Base-by-base conservation (phyloP, 768 basidiomycete genomes). In the Pleurotus sapidus region DNA sequence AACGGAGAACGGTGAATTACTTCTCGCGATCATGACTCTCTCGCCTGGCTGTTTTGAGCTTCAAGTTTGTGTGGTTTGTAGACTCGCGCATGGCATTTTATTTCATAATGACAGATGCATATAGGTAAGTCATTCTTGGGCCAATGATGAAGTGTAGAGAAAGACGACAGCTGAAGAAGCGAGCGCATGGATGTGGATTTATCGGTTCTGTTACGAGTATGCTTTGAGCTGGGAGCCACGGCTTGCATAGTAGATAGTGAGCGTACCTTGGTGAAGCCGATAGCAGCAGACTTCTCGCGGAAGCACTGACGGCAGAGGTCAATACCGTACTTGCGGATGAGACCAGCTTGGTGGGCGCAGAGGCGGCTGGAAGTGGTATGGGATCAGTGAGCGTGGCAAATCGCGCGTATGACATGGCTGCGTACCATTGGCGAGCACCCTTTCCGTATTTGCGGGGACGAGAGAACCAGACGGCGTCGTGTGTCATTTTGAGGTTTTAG, bases 251-350 rank as follows among this genome's bases (percentile, higher is more conserved):
- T 3, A 24, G 14, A 30, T 14, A 4, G 9, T 27, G 17, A 56
- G 63, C 80, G 63, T 63, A 95, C 95, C 91, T 97, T 97, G 71
- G 83, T 79, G 82, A 97, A 97, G 59, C 95, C 95, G 67, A 97
- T 97, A 59, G 90, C 88, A 65, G 87, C 83, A 53, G 93, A 83
- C 79, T 94, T 95, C 81, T 97, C 95, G 66, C 95, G 91, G 90
- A 96, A 97, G 78, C 95, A 97, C 76, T 97, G 95, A 76, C 95
- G 91, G 79, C 95, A 97, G 66, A 97, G 89, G 79, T 96, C 93
- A 64, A 96, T 86, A 57, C 95, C 94, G 76, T 96, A 95, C 77
- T 95, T 93, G 77, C 95, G 91, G 74, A 97, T 94, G 74, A 97
- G 86, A 88, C 95, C 95, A 67, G 93, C 95, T 76, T 95, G 93